phyloP scores from a whole-genome alignment of 371 early-diverging fungal species.

The Lichtheimia ramosa region DNA sequence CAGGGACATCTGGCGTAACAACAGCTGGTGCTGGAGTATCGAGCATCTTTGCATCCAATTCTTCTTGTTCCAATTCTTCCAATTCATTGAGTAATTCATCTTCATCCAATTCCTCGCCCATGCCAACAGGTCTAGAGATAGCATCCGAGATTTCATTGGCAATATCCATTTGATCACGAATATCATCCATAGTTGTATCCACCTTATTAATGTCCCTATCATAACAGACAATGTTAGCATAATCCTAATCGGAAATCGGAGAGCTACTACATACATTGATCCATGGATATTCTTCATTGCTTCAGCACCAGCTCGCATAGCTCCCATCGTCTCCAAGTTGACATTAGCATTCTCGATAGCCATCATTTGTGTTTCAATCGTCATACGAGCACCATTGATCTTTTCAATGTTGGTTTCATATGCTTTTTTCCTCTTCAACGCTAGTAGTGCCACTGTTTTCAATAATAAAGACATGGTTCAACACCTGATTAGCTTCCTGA shows the following conservation, averaged over 20 bases:
- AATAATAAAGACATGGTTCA: not conserved
- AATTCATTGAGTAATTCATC: conserved; percentile 92
- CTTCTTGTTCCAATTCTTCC: conserved; percentile 93
- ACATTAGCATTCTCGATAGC: conserved; percentile 96
- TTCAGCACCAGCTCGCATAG: conserved; percentile 92
- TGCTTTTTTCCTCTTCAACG: conserved; percentile 92
- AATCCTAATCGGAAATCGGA: not conserved
- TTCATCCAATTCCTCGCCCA: conserved; percentile 91
- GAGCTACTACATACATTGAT: conserved; percentile 65
- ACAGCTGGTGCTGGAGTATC: conserved; percentile 72
- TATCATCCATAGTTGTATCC: conserved; percentile 95
- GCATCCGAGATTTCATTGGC: conserved; percentile 95
- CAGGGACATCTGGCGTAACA: conserved; percentile 61
- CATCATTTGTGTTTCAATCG: conserved; percentile 94
- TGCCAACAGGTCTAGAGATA: conserved; percentile 84
- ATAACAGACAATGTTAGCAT: conserved; percentile 1
- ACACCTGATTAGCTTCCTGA: not conserved
- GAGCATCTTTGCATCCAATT: conserved; percentile 85
- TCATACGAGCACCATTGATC: conserved; percentile 86
- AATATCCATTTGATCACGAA: conserved; percentile 96
- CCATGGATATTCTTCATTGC: conserved; percentile 96
- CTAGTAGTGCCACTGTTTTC: conserved; percentile 80
- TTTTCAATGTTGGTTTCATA: conserved; percentile 88
- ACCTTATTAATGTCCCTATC: conserved; percentile 92
- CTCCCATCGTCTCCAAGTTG: conserved; percentile 94